phyloP scores from a whole-genome alignment of 1,284 basidiomycete genomes.

The Mrakiaceae sp. region DNA sequence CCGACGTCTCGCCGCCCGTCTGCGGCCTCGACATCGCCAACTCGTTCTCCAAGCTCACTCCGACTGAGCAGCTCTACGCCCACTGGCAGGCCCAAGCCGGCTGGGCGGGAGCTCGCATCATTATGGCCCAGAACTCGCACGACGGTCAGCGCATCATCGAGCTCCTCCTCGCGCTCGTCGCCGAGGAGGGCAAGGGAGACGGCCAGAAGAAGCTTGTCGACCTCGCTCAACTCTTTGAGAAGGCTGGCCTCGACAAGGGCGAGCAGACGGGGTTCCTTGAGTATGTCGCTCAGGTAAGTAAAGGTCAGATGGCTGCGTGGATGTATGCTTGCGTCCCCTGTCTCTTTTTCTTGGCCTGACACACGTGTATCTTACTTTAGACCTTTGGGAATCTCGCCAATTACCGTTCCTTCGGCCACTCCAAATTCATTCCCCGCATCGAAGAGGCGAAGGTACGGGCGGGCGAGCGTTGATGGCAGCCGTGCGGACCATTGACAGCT shows the following conservation, averaged over 20 bases:
- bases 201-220: not conserved
- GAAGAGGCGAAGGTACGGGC: conserved; percentile 44
- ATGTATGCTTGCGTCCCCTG: not conserved
- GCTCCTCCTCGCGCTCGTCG: not conserved
- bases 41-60: not conserved
- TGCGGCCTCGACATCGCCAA: not conserved
- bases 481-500: no score
- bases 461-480: no score
- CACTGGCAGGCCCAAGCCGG: not conserved
- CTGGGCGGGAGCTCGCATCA: not conserved
- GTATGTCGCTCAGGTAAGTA: conserved; percentile 55
- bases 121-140: not conserved
- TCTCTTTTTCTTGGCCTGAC: not conserved
- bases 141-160: no score
- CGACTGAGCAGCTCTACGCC: not conserved
- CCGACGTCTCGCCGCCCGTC: no score
- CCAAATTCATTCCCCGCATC: conserved; percentile 66
- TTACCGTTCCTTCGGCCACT: conserved; percentile 67
- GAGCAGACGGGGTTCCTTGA: conserved; percentile 60
- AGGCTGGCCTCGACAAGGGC: conserved; percentile 43
- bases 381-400: conserved; percentile 44
- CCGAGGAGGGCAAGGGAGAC: not conserved
- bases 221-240: conserved; percentile 37
- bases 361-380: no score
- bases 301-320: conserved; percentile 14